phyloP scores from a whole-genome alignment of 345 rosid species.

The Leavenworthia alabamica region DNA sequence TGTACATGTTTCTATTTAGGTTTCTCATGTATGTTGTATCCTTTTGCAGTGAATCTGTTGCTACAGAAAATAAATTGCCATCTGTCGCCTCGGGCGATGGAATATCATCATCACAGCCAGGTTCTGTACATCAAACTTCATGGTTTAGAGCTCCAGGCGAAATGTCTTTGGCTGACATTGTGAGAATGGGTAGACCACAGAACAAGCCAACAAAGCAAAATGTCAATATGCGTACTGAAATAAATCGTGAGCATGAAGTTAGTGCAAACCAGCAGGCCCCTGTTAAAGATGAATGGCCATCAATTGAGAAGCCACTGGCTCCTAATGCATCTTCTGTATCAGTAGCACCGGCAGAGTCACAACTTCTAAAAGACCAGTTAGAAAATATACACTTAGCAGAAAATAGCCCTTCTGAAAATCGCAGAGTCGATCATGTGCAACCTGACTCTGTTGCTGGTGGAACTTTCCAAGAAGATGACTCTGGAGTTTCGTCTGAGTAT shows the following conservation, averaged over 20 bases:
- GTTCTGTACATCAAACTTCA: slow-evolving; percentile 63
- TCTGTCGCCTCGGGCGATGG: slow-evolving; percentile 39
- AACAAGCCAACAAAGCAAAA: slow-evolving; percentile 34
- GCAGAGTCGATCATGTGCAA: slow-evolving; percentile 35
- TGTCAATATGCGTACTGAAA: slow-evolving; percentile 29
- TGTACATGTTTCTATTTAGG: slow-evolving; percentile 5
- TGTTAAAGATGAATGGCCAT: slow-evolving; percentile 55
- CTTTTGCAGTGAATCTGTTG: slow-evolving; percentile 51
- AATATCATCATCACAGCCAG: slow-evolving; percentile 43
- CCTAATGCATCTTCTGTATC: slow-evolving; percentile 38
- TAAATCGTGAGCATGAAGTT: slow-evolving; percentile 35
- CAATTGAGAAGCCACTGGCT: slow-evolving; percentile 53
- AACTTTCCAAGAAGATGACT: slow-evolving; percentile 51
- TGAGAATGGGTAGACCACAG: slow-evolving; percentile 92
- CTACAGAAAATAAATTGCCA: slow-evolving; percentile 43
- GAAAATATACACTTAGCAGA: slow-evolving; percentile 52
- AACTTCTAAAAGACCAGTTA: slow-evolving; percentile 43
- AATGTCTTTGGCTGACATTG: slow-evolving; percentile 93
- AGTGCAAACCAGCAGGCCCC: slow-evolving; percentile 41
- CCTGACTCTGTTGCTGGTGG: slow-evolving; percentile 55
- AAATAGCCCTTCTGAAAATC: slow-evolving; percentile 42
- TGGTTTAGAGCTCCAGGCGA: slow-evolving; percentile 81
- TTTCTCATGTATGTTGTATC: slow-evolving; percentile 28
- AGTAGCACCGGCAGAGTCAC: slow-evolving; percentile 47
- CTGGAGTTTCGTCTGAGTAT: slow-evolving; percentile 51